phyloP scores from a whole-genome alignment of 768 basidiomycete species.

The Mycena chlorophos region DNA sequence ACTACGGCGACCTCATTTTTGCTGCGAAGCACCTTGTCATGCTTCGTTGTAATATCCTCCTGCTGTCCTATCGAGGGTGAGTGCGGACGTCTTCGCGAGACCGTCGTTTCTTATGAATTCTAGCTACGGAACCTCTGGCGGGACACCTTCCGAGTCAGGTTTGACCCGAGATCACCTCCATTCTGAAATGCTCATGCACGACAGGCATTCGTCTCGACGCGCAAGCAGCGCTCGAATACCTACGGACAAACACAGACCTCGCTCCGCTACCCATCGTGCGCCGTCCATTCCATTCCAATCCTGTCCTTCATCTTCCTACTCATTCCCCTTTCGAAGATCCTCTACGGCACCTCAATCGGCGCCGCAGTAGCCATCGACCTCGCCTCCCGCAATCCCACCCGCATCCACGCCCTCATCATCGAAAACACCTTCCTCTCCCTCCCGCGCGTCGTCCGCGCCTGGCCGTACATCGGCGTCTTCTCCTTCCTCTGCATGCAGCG shows the following conservation, averaged over 20 bases:
- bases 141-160: conserved; percentile 18
- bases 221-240: conserved; percentile 21
- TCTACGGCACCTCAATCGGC: conserved; percentile 65
- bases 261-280: conserved; percentile 11
- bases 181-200: too few species aligned
- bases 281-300: background rate
- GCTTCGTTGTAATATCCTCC: conserved; percentile 8
- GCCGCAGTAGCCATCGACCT: conserved; percentile 74
- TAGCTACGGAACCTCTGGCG: conserved; percentile 18
- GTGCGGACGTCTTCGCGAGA: background rate
- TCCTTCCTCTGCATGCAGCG: conserved; percentile 64
- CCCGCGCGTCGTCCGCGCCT: conserved; percentile 30
- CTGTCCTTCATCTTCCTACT: background rate
- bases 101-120: background rate
- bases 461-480: conserved; percentile 38
- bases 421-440: conserved; percentile 76
- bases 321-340: conserved; percentile 32
- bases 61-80: conserved; percentile 20
- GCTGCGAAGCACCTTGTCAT: background rate
- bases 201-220: conserved; percentile 21
- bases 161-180: background rate
- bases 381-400: conserved; percentile 35
- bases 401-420: conserved; percentile 61
- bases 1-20: background rate
- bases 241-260: conserved; percentile 8